Conservation (phyloP, 257 asterid species). For the Osmanthus fragrans region DNA sequence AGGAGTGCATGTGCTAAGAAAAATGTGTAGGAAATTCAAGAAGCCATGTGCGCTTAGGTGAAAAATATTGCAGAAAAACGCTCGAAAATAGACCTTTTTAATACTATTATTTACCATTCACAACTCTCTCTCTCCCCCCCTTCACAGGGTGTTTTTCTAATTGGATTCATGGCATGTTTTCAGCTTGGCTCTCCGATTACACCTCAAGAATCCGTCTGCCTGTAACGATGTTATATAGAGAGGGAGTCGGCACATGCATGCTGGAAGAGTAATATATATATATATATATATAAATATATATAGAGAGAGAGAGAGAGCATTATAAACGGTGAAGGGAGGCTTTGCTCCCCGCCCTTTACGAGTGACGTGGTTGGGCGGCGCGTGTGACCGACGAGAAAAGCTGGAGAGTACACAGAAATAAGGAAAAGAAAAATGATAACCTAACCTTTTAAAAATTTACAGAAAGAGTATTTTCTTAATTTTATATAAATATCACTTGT, state of each 20-base stretch:
- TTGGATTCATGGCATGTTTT: constrained; percentile 27
- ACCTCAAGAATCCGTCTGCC: background rate
- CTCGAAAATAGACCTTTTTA: constrained; percentile 14
- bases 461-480: too few species aligned
- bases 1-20: constrained; percentile 56
- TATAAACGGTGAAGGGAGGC: constrained; percentile 10
- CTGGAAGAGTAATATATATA: background rate
- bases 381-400: constrained; percentile 13
- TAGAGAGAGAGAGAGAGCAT: constrained; percentile 10
- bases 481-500: too few species aligned
- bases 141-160: constrained; percentile 20
- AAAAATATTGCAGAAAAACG: constrained; percentile 34
- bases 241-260: constrained; percentile 21
- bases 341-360: constrained; percentile 49
- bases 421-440: background rate
- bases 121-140: background rate
- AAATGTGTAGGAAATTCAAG: constrained; percentile 26
- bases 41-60: constrained; percentile 46
- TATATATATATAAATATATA: background rate
- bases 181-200: constrained; percentile 6
- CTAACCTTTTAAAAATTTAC: too few species aligned
- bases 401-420: constrained; percentile 2
- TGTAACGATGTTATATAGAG: background rate
- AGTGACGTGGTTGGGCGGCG: constrained; percentile 34
- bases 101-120: constrained; percentile 13